Conservation (phyloP, 345 rosid species). For the Citrus inodora region DNA sequence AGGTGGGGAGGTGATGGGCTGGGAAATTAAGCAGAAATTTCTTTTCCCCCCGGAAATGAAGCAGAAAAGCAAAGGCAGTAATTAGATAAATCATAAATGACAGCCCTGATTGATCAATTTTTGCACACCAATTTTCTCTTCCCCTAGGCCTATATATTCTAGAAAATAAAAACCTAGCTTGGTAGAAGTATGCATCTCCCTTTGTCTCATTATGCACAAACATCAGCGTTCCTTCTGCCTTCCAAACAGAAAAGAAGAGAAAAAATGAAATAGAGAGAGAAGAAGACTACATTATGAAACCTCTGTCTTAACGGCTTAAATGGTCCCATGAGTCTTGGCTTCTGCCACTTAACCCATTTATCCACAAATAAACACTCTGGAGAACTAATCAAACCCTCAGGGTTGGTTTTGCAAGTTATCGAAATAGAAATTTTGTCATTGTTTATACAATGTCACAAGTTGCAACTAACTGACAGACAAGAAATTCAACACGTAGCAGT, state of each 20-base stretch:
- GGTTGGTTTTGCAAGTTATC: neutral
- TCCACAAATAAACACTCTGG: neutral
- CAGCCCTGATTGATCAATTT: neutral
- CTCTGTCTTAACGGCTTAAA: neutral
- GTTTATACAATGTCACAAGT: neutral
- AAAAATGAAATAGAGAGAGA: neutral
- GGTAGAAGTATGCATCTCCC: neutral
- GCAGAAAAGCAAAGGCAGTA: neutral
- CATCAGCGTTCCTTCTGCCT: neutral
- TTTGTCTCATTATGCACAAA: neutral
- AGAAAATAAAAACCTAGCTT: neutral
- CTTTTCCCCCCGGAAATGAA: too few species aligned
- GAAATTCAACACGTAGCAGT: neutral
- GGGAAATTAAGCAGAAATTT: neutral
- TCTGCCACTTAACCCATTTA: neutral
- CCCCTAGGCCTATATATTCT: neutral
- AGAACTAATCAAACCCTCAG: neutral
- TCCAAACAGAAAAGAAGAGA: neutral
- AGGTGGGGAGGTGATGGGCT: too few species aligned
- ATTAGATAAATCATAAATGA: neutral
- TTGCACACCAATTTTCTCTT: neutral
- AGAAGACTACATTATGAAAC: neutral
- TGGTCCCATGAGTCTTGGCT: neutral
- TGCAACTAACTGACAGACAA: neutral
- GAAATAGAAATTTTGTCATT: neutral